These are phyloP conservation scores for Ceratocystis variospora DNA, from an alignment of 2,329 filamentous ascomycete genomes.

Conservation along the genomic window DNA sequence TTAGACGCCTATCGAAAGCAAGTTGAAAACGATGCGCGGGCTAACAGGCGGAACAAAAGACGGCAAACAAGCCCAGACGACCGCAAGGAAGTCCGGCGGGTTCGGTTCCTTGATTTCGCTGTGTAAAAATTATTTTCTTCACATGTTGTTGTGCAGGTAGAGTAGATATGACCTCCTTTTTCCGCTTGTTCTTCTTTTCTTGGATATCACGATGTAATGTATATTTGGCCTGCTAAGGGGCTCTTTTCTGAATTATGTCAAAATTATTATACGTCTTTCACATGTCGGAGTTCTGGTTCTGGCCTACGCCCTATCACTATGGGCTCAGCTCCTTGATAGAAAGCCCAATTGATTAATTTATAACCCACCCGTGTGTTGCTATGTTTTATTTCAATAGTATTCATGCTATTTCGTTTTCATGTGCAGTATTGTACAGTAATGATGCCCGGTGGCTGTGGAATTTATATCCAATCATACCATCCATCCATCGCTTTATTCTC, in stretches of 20 bases:
- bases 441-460: neutral
- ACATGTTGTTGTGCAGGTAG: neutral
- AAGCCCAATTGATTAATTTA: neutral
- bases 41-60: constrained; percentile 22
- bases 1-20: constrained; percentile 48
- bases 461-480: constrained; percentile 4
- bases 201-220: constrained; percentile 1
- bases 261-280: neutral
- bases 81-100: constrained; percentile 11
- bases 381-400: neutral
- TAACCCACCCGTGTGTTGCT: neutral
- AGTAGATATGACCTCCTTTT: constrained; percentile 1
- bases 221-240: neutral
- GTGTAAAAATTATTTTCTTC: neutral
- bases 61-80: constrained; percentile 7
- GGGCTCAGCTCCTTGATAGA: neutral
- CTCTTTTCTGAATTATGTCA: neutral
- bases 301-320: neutral
- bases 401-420: constrained; percentile 15
- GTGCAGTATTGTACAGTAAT: constrained; percentile 15
- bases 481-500: neutral
- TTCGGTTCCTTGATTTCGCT: constrained; percentile 13
- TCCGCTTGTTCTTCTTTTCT: neutral
- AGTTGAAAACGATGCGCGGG: constrained; percentile 47
- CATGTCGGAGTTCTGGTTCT: neutral